Conservation (phyloP, 2,329 filamentous ascomycete genomes). For the Venturia carpophila region DNA sequence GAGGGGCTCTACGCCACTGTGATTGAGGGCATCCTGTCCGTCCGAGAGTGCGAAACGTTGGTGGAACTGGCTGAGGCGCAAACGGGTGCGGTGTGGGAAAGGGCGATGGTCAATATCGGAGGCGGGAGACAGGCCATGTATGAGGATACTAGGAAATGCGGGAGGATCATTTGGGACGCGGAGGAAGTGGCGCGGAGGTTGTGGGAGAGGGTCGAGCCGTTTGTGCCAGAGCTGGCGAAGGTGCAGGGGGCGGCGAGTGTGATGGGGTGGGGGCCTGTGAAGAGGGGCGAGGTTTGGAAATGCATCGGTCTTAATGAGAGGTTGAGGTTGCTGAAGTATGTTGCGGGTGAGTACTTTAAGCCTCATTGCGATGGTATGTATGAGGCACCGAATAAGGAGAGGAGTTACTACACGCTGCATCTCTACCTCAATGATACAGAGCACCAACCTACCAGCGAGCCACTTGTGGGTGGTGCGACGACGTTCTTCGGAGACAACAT, state of each 20-base stretch:
- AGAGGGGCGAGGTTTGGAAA: slow-evolving; percentile 28
- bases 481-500: slow-evolving; percentile 37
- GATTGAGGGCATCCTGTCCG: slow-evolving; percentile 55
- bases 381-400: slow-evolving; percentile 46
- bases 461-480: slow-evolving; percentile 47
- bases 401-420: slow-evolving; percentile 48
- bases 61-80: slow-evolving; percentile 44
- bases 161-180: slow-evolving; percentile 70
- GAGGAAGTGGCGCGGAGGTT: slow-evolving; percentile 54
- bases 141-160: slow-evolving; percentile 57
- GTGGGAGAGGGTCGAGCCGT: slow-evolving; percentile 48
- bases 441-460: slow-evolving; percentile 23
- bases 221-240: slow-evolving; percentile 42
- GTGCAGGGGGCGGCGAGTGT: slow-evolving; percentile 34
- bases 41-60: slow-evolving; percentile 55
- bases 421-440: slow-evolving; percentile 46
- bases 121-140: slow-evolving; percentile 51
- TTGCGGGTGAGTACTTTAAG: slow-evolving; percentile 63
- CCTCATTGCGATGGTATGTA: slow-evolving; percentile 64
- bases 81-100: slow-evolving; percentile 48
- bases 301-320: slow-evolving; percentile 57
- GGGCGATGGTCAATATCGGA: slow-evolving; percentile 62
- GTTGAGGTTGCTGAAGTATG: slow-evolving; percentile 68
- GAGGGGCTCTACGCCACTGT: slow-evolving; percentile 50
- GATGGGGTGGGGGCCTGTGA: slow-evolving; percentile 32